phyloP scores from a whole-genome alignment of 2,329 filamentous ascomycete genomes.

The Fusarium abutilonis region DNA sequence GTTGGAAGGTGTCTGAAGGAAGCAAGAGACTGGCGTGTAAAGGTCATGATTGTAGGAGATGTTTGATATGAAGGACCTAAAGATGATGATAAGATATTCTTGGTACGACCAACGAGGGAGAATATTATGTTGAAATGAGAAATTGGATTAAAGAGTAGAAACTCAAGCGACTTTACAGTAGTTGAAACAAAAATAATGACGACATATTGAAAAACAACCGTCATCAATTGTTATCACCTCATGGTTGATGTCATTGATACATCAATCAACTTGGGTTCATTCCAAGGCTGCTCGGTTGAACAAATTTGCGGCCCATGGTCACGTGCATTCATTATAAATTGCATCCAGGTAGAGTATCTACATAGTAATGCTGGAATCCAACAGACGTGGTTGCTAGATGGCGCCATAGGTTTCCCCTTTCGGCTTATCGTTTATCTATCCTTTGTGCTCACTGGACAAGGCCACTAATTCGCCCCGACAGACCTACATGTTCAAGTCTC shows the following conservation, averaged over 20 bases:
- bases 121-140: not conserved
- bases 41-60: not conserved
- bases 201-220: constrained; percentile 13
- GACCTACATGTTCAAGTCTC: too few relatives aligned
- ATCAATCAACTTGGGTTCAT: not conserved
- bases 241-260: constrained; percentile 34
- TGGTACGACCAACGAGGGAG: not conserved
- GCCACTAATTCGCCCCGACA: not conserved
- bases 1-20: not conserved
- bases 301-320: not conserved
- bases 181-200: constrained; percentile 14
- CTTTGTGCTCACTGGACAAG: not conserved
- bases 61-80: too few relatives aligned
- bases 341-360: too few relatives aligned
- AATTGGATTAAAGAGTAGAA: not conserved
- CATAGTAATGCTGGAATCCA: too few relatives aligned
- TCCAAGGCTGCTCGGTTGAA: constrained; percentile 1
- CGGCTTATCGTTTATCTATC: not conserved
- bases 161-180: not conserved
- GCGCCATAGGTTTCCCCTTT: not conserved
- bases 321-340: not conserved
- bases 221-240: not conserved
- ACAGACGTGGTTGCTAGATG: not conserved
- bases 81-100: not conserved
- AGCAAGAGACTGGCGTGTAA: constrained; percentile 4